Evolutionary conservation across 257 asterid genomes (phyloP).

Genomic region (Nicotiana tomentosiformis): DNA sequence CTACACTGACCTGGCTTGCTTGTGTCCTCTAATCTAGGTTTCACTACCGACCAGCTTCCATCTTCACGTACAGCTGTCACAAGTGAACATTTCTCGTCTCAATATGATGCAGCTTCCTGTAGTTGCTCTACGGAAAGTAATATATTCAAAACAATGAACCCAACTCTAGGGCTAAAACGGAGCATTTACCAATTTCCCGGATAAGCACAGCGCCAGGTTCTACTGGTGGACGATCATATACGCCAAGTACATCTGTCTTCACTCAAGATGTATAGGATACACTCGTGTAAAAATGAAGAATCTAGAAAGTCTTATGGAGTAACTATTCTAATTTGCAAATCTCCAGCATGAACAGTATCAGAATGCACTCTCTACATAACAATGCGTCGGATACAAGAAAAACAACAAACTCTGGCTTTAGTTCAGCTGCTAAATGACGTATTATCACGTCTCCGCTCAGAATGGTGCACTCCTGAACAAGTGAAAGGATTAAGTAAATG

Average conservation of each 20-base stretch:
- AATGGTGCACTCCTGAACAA: constrained; percentile 84
- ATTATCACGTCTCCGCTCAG: constrained; percentile 94
- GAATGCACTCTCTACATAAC: not conserved
- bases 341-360: not conserved
- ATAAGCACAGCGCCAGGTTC: constrained; percentile 76
- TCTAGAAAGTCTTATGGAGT: not conserved
- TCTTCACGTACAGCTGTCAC: constrained; percentile 76
- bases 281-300: not conserved
- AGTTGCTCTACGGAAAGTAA: not conserved
- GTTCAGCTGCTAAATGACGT: constrained; percentile 70
- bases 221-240: constrained; percentile 87
- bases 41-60: constrained; percentile 84
- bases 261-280: constrained; percentile 38
- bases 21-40: constrained; percentile 48
- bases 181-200: constrained; percentile 63
- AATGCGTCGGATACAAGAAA: constrained; percentile 73
- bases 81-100: not conserved
- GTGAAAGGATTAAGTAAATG: constrained; percentile 9
- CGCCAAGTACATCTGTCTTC: constrained; percentile 90
- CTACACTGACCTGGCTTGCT: constrained; percentile 45
- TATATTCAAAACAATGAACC: not conserved
- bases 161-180: not conserved
- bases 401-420: constrained; percentile 75
- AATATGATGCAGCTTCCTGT: not conserved
- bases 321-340: not conserved